Evolutionary conservation across 108 stramenopile species (phyloP), one percentile per base, ranked within the genome.

Genomic region (Nitzschia palea): DNA sequence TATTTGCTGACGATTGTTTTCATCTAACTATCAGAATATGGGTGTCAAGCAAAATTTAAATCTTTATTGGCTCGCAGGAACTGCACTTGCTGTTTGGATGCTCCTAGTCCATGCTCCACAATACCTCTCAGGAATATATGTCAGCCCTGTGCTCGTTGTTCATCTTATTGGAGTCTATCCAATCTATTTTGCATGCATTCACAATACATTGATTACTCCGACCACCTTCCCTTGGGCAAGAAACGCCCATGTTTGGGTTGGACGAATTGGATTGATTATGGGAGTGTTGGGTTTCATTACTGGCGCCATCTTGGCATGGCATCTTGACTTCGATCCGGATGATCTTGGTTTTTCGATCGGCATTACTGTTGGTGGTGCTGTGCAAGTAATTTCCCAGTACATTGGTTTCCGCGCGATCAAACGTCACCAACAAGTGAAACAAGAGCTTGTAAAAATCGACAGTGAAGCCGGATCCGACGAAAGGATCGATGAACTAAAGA

Each of bases 121-220:
- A 6, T 34, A 63, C 53, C 23, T 68, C 20, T 23, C 60, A 12
- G 18, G 2, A 20, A 48, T 60, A 25, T 53, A 76, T 15, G 37
- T 55, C 0, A 14, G 0, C 31, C 15, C 37, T 23, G 32, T 44
- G 1, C 33, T 76, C 30, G 26, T 26, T 12, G 32, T 53, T 44
- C 74, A 76, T 43, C n/a, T 76, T 1, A 23, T 61, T 22, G 74
- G 74, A 20, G 74, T 52, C 5, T 64, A 65, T 23, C 12, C 51
- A n/a, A 54, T 76, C 18, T 76, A 76, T 34, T n/a, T 76, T 15
- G 65, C 67, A 8, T 76, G 74, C 36, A 44, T 76, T 22, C 43
- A 44, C 67, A 76, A 76, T 42, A 29, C 53, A 2, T 30, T 76
- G 10, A 5, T 76, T 51, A 76, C 74, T 23, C 74, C 74, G 4